These are phyloP conservation scores for Pigoraptor vietnamica DNA, from an alignment of 78 protist genomes.

Conservation along the genomic window DNA sequence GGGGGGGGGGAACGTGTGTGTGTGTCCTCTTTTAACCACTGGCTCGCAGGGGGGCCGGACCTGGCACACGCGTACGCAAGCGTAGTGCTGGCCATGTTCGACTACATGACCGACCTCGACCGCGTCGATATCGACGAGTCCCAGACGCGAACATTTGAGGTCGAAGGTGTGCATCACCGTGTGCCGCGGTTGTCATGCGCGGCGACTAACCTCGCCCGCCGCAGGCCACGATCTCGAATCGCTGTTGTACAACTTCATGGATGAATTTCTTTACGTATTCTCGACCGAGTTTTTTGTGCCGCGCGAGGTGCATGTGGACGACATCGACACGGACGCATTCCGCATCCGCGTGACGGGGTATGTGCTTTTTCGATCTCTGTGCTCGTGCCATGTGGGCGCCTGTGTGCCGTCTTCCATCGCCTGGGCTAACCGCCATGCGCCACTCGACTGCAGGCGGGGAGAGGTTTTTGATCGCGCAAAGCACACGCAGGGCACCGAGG, in stretches of 20 bases:
- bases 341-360: not conserved
- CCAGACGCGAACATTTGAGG: not conserved
- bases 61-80: not conserved
- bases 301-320: not conserved
- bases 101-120: not conserved
- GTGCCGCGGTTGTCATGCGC: not conserved
- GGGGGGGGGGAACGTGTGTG: too few species aligned
- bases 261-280: not conserved
- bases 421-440: not conserved
- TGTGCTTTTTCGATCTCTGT: too few species aligned
- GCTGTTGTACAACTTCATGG: constrained; percentile 1
- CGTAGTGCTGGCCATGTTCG: not conserved
- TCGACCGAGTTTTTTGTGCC: not conserved
- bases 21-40: too few species aligned
- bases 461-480: constrained; percentile 21
- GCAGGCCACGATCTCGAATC: not conserved
- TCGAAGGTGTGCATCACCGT: not conserved
- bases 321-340: not conserved
- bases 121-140: not conserved
- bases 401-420: not conserved
- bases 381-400: not conserved
- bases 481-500: constrained; percentile 43
- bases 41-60: not conserved
- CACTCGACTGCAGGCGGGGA: not conserved
- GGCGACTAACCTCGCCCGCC: not conserved